phyloP scores from a whole-genome alignment of 2,329 filamentous ascomycete species.

The Aureobasidium sp. region DNA sequence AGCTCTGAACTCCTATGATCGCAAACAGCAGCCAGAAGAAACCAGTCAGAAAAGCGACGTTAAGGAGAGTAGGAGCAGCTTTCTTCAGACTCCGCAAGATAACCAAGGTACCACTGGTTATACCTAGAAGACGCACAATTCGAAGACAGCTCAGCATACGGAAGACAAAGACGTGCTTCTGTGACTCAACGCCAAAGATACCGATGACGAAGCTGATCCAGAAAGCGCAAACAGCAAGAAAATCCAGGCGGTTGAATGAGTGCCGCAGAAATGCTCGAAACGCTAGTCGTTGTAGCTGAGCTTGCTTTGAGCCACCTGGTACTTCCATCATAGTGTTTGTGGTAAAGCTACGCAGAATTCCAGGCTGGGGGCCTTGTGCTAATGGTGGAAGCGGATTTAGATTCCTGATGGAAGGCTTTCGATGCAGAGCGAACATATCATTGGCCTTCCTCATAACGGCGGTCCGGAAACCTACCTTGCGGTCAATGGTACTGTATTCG shows the following conservation, averaged over 20 bases:
- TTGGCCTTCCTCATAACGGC: constrained; percentile 70
- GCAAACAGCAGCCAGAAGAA: constrained; percentile 99
- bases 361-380: constrained; percentile 17
- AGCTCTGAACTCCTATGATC: constrained; percentile 93
- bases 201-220: constrained; percentile 82
- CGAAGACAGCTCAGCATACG: constrained; percentile 94
- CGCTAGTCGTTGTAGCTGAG: constrained; percentile 77
- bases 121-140: constrained; percentile 79
- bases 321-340: constrained; percentile 35
- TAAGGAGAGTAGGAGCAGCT: constrained; percentile 80
- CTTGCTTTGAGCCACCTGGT: constrained; percentile 60
- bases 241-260: constrained; percentile 92
- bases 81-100: constrained; percentile 94
- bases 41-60: constrained; percentile 86
- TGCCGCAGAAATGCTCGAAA: constrained; percentile 88
- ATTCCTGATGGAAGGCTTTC: constrained; percentile 58
- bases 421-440: constrained; percentile 72
- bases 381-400: constrained; percentile 30
- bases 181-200: constrained; percentile 60
- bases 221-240: constrained; percentile 87
- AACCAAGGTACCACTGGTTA: constrained; percentile 91
- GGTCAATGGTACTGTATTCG: constrained; percentile 87
- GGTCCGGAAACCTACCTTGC: constrained; percentile 64
- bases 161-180: constrained; percentile 76
- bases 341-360: constrained; percentile 30